Evolutionary conservation across 371 early-diverging fungal species (phyloP), one percentile per base, ranked within the genome.

Genomic region (Haplosporangium sp.): DNA sequence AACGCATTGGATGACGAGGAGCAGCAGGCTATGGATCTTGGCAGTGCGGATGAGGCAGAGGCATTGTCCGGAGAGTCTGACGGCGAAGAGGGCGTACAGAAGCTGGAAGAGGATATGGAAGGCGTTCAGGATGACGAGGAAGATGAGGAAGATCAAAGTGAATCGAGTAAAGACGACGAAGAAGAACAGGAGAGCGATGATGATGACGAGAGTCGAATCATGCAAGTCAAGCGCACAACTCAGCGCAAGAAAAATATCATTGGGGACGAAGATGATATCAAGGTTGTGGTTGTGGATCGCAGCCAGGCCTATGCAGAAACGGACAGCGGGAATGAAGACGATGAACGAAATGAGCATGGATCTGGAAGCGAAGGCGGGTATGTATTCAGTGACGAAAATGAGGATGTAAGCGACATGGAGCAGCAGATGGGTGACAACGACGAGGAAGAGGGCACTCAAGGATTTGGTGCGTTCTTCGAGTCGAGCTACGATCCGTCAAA

Each of bases 251-350:
- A 18, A 36, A 64, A 38, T 8, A 38, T 71, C 45, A 71, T 77
- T 42, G 71, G 63, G 8, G 72, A 77, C 37, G 77, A 67, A 23
- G 77, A 64, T 10, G 77, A 77, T 36, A 18, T 70, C 64, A 67
- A 59, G n/a, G 66, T 76, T 12, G 61, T 61, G 40, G 29, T 76
- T 20, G 56, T 76, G 12, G 67, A 76, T 55, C 71, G 59, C 16
- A 67, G 67, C 12, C 56, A 52, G 41, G 56, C 55, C 43, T 20
- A 50, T 37, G 52, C 14, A n/a, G 50, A 18, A 14, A 50, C 55
- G 8, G 48, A 36, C 18, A 45, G 29, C 36, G 55, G n/a, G n/a
- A n/a, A 54, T 46, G 65, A 52, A 37, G 56, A 41, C 6, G 54
- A 13, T 29, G 9, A 42, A 5, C 51, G 50, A 10, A 64, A 29